These are phyloP conservation scores for Pseudopithomyces chartarum DNA, from an alignment of 2,329 filamentous ascomycete genomes.

Conservation along the genomic window DNA sequence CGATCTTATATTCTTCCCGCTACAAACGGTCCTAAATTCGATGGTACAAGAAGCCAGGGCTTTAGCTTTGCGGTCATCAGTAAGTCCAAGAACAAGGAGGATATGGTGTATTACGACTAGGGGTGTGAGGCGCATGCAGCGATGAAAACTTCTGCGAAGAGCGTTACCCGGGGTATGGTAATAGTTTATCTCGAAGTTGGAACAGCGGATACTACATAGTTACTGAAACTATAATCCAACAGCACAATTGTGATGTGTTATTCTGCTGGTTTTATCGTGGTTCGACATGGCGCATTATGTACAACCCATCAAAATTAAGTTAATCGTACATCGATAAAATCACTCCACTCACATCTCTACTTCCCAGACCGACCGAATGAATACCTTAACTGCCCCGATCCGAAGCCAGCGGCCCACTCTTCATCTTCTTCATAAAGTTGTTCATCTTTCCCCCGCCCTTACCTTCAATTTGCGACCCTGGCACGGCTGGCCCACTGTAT, in stretches of 20 bases:
- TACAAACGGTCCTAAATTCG: slow-evolving; percentile 56
- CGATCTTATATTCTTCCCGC: slow-evolving; percentile 68
- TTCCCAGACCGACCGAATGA: neutral
- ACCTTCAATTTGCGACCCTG: slow-evolving; percentile 30
- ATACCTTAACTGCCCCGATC: neutral
- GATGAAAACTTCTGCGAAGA: slow-evolving; percentile 41
- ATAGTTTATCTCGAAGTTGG: slow-evolving; percentile 7
- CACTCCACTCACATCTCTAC: neutral
- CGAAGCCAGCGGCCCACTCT: slow-evolving; percentile 29
- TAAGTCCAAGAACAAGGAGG: slow-evolving; percentile 65
- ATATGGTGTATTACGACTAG: slow-evolving; percentile 70
- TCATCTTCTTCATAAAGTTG: slow-evolving; percentile 42
- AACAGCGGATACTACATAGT: neutral
- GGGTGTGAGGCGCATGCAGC: slow-evolving; percentile 58
- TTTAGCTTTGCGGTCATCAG: slow-evolving; percentile 66
- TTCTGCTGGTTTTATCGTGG: neutral
- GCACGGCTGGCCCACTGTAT: slow-evolving; percentile 24
- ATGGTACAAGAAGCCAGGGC: slow-evolving; percentile 64
- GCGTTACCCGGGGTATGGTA: neutral
- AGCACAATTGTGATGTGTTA: neutral
- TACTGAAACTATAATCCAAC: neutral
- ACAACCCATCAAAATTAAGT: neutral
- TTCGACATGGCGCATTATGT: no score
- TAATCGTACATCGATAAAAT: neutral
- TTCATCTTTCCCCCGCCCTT: slow-evolving; percentile 31